Percentiles rank a stretch among this genome's conserved stretches.
These are phyloP conservation scores for Knoxdaviesia proteae DNA, from an alignment of 2,329 filamentous ascomycete species.

Conservation along the genomic window DNA sequence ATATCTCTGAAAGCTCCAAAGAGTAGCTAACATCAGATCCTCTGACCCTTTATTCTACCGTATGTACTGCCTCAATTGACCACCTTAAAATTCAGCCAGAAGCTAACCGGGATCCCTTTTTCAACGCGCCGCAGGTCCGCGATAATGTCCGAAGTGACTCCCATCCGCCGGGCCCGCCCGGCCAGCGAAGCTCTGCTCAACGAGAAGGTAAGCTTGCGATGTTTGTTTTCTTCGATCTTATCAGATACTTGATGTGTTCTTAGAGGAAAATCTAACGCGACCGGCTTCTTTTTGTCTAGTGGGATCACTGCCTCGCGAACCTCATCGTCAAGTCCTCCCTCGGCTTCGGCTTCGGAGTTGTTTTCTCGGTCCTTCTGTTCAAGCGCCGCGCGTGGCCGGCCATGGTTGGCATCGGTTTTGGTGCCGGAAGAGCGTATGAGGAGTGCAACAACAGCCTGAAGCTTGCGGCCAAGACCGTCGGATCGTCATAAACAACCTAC, in stretches of 20 bases:
- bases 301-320: slow-evolving; percentile 96
- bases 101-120: too few relatives aligned
- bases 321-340: slow-evolving; percentile 91
- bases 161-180: slow-evolving; percentile 42
- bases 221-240: not conserved
- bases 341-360: slow-evolving; percentile 89
- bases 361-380: slow-evolving; percentile 96
- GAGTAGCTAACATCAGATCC: too few relatives aligned
- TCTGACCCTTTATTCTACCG: not conserved
- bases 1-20: too few relatives aligned
- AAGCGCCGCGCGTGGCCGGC: slow-evolving; percentile 96
- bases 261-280: too few relatives aligned
- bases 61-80: not conserved
- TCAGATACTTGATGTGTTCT: not conserved
- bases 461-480: slow-evolving; percentile 33
- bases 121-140: not conserved
- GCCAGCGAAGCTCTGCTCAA: slow-evolving; percentile 96
- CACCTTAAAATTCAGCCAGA: not conserved
- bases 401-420: slow-evolving; percentile 86
- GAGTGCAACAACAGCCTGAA: slow-evolving; percentile 78
- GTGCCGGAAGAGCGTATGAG: slow-evolving; percentile 90
- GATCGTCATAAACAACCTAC: too few relatives aligned
- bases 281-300: slow-evolving; percentile 31
- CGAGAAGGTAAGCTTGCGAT: slow-evolving; percentile 58
- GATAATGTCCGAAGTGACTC: slow-evolving; percentile 27